Percentiles rank a stretch among this genome's conserved stretches.
phyloP scores from a whole-genome alignment of 805 yeast species.

The Wickerhamiella dianesei region DNA sequence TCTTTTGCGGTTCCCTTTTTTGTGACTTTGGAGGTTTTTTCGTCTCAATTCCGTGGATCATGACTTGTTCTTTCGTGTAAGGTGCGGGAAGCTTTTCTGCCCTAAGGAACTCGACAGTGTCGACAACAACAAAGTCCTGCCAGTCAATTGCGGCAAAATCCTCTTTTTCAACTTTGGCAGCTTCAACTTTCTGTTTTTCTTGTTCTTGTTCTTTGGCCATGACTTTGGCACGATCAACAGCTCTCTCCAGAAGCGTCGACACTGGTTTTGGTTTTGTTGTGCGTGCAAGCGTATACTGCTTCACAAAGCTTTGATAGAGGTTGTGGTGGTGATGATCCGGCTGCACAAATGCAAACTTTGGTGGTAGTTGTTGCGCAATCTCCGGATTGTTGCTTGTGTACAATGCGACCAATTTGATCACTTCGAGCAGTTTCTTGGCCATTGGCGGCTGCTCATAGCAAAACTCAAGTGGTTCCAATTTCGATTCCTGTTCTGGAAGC shows the following conservation, averaged over 20 bases:
- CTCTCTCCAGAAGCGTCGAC: conserved; percentile 15
- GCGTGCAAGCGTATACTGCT: conserved; percentile 41
- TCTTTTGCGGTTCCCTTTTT: too few species aligned
- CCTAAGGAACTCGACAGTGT: conserved; percentile 43
- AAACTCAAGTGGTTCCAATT: conserved; percentile 16
- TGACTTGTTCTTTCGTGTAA: conserved; percentile 4
- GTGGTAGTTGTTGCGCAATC: conserved; percentile 27
- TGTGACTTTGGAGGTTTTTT: background rate
- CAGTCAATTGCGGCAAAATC: conserved; percentile 48
- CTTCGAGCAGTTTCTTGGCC: conserved; percentile 49
- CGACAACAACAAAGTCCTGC: conserved; percentile 68
- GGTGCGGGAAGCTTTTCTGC: conserved; percentile 24
- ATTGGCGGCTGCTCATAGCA: conserved; percentile 26
- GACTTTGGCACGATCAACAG: conserved; percentile 4
- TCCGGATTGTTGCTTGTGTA: conserved; percentile 50
- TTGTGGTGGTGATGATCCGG: conserved; percentile 45
- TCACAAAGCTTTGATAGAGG: conserved; percentile 36
- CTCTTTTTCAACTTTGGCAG: conserved; percentile 18
- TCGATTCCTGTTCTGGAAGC: conserved; percentile 13
- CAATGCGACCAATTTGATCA: conserved; percentile 60
- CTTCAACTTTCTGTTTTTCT: conserved; percentile 22
- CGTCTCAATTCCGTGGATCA: background rate
- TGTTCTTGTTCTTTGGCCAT: background rate
- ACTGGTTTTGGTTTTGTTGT: conserved; percentile 17
- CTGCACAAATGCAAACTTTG: conserved; percentile 48